A percentile compares a stretch with the other conserved stretches of the same genome.
Conservation (phyloP, 148 eudicot species). For the Fagopyrum esculentum region DNA sequence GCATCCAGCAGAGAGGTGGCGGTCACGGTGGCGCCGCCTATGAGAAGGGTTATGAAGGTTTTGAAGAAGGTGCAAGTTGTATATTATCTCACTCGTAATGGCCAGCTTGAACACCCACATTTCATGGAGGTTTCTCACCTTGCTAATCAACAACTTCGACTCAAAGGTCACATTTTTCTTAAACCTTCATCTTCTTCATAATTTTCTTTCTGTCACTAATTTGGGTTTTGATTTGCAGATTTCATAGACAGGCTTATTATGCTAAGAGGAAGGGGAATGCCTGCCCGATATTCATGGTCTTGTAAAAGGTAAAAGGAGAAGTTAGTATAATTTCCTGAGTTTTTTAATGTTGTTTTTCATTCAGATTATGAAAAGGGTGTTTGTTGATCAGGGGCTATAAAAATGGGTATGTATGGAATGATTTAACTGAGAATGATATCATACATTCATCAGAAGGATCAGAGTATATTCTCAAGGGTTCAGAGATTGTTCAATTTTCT, state of each 20-base stretch:
- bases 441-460: conserved; percentile 67
- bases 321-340: background rate
- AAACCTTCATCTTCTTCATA: no score
- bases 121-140: conserved; percentile 72
- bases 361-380: background rate
- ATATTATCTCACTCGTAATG: conserved; percentile 73
- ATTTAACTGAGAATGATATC: conserved; percentile 66
- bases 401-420: conserved; percentile 95
- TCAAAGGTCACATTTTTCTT: conserved; percentile 43
- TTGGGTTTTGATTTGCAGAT: conserved; percentile 29
- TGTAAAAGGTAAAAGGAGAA: conserved; percentile 57
- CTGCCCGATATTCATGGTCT: conserved; percentile 86
- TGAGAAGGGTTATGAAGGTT: conserved; percentile 13
- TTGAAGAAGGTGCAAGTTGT: conserved; percentile 67
- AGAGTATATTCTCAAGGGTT: conserved; percentile 87
- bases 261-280: conserved; percentile 89
- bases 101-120: conserved; percentile 88
- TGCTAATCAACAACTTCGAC: conserved; percentile 62
- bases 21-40: background rate
- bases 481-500: conserved; percentile 44
- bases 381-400: conserved; percentile 64
- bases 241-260: conserved; percentile 52
- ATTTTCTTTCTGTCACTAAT: background rate
- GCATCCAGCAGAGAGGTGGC: conserved; percentile 7
- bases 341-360: background rate